Percentiles rank a stretch among this genome's conserved stretches.
phyloP scores from a whole-genome alignment of 495 filamentous ascomycete species.

The Aspergillus ostianus region DNA sequence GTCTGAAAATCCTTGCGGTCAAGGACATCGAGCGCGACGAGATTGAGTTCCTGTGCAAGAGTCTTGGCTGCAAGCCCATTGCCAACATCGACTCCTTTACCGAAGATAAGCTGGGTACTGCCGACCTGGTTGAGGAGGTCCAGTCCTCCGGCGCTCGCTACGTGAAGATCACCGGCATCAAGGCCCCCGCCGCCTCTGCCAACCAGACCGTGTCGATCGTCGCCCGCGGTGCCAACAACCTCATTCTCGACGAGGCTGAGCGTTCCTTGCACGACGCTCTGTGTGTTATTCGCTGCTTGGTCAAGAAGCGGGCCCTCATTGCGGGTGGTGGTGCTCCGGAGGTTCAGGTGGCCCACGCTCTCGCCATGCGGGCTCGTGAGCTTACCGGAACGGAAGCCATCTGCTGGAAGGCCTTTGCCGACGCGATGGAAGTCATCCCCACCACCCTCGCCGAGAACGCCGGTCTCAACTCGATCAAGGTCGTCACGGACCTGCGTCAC shows the following conservation, averaged over 20 bases:
- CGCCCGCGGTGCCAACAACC: conserved; percentile 85
- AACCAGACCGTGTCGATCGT: conserved; percentile 92
- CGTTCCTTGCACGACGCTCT: conserved; percentile 94
- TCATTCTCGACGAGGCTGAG: conserved; percentile 96
- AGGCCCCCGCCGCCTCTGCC: conserved; percentile 47
- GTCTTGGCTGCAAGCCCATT: conserved; percentile 96
- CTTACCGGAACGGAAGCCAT: conserved; percentile 90
- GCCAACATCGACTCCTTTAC: conserved; percentile 98
- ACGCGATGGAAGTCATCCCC: conserved; percentile 95
- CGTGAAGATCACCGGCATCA: conserved; percentile 92
- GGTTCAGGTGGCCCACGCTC: conserved; percentile 83
- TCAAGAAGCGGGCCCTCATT: conserved; percentile 98
- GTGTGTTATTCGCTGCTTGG: conserved; percentile 94
- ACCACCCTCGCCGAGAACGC: conserved; percentile 97
- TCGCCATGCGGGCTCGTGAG: conserved; percentile 76
- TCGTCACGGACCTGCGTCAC: conserved; percentile 95
- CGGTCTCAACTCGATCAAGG: conserved; percentile 94
- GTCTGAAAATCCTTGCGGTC: conserved; percentile 90
- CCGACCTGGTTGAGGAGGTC: conserved; percentile 90
- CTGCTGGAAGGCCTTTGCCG: conserved; percentile 98
- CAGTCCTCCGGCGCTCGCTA: conserved; percentile 83
- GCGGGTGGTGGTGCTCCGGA: conserved; percentile 95
- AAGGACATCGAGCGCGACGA: conserved; percentile 99
- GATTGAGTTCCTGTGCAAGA: conserved; percentile 98
- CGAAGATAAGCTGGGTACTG: conserved; percentile 96